A percentile compares a stretch with the other conserved stretches of the same genome.
phyloP scores from a whole-genome alignment of 2,329 filamentous ascomycete genomes.

The Tetracladium maxilliforme region DNA sequence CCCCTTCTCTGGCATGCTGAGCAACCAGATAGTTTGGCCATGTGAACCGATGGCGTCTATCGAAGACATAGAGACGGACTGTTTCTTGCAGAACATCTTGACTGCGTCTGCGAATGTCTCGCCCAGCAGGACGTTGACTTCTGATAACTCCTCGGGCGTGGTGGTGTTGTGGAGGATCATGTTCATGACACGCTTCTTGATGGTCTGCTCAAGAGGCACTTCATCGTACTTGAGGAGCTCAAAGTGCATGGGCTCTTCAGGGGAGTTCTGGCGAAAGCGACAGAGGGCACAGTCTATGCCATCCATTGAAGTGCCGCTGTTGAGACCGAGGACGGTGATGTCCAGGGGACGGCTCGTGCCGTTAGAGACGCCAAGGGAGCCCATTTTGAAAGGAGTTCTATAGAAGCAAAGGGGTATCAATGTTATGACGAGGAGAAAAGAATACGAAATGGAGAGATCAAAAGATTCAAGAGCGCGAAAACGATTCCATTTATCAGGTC shows the following conservation, averaged over 20 bases:
- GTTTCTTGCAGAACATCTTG: conserved; percentile 28
- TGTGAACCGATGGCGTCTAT: conserved; percentile 42
- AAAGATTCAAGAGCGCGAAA: too few relatives aligned
- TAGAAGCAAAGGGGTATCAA: too few relatives aligned
- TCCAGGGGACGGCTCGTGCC: conserved; percentile 25
- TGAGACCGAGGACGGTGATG: conserved; percentile 37
- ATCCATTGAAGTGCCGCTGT: conserved; percentile 38
- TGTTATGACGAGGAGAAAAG: too few relatives aligned
- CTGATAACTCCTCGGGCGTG: conserved; percentile 34
- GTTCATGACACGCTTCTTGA: conserved; percentile 41
- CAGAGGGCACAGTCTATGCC: conserved; percentile 44
- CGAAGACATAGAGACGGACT: conserved; percentile 23
- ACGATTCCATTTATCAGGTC: too few relatives aligned
- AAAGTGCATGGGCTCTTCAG: conserved; percentile 36
- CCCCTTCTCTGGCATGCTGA: conserved; percentile 32
- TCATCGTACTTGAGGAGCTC: conserved; percentile 41
- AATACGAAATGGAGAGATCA: too few relatives aligned
- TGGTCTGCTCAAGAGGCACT: conserved; percentile 31
- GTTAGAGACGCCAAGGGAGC: conserved; percentile 4
- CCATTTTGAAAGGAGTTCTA: conserved; percentile 1
- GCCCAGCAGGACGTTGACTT: conserved; percentile 41
- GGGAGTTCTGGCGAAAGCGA: conserved; percentile 35
- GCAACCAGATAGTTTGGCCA: conserved; percentile 42
- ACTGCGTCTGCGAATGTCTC: conserved; percentile 38
- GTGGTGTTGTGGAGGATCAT: conserved; percentile 39